phyloP scores from a whole-genome alignment of 2,329 filamentous ascomycete species.

The Calonectria multiphialidica region DNA sequence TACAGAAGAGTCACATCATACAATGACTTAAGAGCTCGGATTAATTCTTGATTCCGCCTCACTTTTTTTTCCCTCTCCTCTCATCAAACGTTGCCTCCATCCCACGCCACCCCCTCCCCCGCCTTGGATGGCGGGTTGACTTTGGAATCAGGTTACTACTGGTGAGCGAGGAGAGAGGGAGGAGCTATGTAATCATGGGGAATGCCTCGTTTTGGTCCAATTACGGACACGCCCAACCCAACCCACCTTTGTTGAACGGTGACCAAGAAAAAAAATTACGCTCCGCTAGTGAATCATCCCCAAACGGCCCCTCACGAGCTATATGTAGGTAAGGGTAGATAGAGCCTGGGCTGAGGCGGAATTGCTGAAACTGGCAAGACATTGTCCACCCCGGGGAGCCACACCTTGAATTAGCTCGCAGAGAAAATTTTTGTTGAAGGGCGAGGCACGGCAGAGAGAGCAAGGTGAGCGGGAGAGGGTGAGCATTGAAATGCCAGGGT shows the following conservation, averaged over 20 bases:
- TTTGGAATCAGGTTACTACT: slow-evolving; percentile 9
- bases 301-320: slow-evolving; percentile 7
- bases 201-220: slow-evolving; percentile 7
- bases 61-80: slow-evolving; percentile 2
- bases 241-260: slow-evolving; percentile 11
- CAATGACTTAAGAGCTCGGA: not conserved
- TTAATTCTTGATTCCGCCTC: slow-evolving; percentile 14
- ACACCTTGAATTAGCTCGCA: slow-evolving; percentile 7
- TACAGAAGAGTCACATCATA: slow-evolving; percentile 16
- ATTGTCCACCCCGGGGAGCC: not conserved
- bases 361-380: slow-evolving; percentile 12
- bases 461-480: slow-evolving; percentile 8
- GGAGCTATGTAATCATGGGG: slow-evolving; percentile 3
- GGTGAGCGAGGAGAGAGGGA: slow-evolving; percentile 6
- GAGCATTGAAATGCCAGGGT: not conserved
- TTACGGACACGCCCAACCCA: slow-evolving; percentile 13
- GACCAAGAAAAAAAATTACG: not conserved
- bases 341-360: slow-evolving; percentile 8
- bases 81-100: not conserved
- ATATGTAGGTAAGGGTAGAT: not conserved
- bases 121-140: not conserved
- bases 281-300: slow-evolving; percentile 7
- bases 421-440: not conserved
- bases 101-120: slow-evolving; percentile 7
- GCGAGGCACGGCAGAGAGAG: not conserved